A percentile compares a stretch with the other conserved stretches of the same genome.
These are phyloP conservation scores for Leishmania amazonensis DNA, from an alignment of 208 protist genomes.

Conservation along the genomic window DNA sequence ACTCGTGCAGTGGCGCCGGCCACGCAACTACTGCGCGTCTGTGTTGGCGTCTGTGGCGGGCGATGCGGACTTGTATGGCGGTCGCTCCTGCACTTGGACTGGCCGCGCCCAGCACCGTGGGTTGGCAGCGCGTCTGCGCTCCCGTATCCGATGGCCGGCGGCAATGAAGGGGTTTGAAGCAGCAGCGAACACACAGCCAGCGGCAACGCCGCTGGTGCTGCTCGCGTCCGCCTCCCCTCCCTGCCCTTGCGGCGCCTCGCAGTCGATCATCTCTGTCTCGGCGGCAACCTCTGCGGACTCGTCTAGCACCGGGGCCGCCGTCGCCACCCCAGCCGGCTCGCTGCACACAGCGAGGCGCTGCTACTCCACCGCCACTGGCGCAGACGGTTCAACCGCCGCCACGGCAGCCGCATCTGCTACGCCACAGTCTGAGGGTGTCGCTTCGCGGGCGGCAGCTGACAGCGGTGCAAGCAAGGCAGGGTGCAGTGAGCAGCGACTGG, in stretches of 20 bases:
- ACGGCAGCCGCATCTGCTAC: background rate
- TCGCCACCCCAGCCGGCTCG: background rate
- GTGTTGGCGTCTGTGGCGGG: background rate
- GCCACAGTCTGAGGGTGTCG: background rate
- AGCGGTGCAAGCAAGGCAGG: background rate
- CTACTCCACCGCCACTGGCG: conserved; percentile 1
- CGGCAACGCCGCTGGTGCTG: background rate
- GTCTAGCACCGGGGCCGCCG: background rate
- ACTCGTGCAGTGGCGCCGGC: conserved; percentile 12
- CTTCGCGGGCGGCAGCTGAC: background rate
- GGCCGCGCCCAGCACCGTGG: background rate
- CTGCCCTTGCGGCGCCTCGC: background rate
- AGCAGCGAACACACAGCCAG: background rate
- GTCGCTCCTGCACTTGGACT: background rate
- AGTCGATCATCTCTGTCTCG: background rate
- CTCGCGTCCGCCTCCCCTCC: background rate
- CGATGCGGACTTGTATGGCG: background rate
- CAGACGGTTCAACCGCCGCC: background rate
- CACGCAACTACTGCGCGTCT: conserved; percentile 5
- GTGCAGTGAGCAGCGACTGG: background rate
- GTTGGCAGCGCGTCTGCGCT: background rate
- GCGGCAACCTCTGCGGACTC: background rate
- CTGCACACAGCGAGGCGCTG: conserved; percentile 8
- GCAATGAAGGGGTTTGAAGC: background rate
- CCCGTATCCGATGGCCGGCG: background rate